A percentile compares a stretch with the other conserved stretches of the same genome.
Conservation (phyloP, 2,329 filamentous ascomycete species). For the Botrytis byssoidea region DNA sequence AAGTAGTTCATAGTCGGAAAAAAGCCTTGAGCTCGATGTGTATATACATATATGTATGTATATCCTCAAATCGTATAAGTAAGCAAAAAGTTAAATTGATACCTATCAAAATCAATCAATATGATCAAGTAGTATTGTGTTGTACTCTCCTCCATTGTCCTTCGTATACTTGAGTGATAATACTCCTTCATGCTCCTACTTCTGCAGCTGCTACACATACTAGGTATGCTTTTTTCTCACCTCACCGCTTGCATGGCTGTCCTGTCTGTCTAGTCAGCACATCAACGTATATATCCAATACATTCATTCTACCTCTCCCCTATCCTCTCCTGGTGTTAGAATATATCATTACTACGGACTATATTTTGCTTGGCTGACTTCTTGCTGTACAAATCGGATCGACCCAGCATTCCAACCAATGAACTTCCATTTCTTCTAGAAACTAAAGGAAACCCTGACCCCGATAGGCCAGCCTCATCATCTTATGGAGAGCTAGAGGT, state of each 20-base stretch:
- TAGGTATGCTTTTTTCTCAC: not conserved
- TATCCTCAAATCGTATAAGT: not conserved
- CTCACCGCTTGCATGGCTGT: not conserved
- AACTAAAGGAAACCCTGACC: not conserved
- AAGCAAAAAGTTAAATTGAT: not conserved
- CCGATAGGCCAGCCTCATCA: constrained; percentile 19
- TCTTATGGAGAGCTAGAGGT: constrained; percentile 5
- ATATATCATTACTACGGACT: not conserved
- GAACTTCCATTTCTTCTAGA: not conserved
- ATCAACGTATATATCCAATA: not conserved
- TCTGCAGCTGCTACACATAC: not conserved
- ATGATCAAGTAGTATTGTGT: not conserved
- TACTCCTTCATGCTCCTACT: not conserved
- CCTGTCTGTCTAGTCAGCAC: not conserved
- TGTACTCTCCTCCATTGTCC: not conserved
- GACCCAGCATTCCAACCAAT: not conserved
- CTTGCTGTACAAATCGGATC: constrained; percentile 15
- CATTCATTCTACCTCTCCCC: not conserved
- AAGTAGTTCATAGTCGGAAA: not conserved
- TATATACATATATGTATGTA: not conserved
- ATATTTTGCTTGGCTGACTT: not conserved
- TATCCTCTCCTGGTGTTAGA: not conserved
- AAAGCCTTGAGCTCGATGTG: not conserved
- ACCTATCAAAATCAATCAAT: not conserved
- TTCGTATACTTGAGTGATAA: not conserved